Base-by-base conservation (phyloP, 331 rosid genomes). In the Pyrus hybrid region DNA sequence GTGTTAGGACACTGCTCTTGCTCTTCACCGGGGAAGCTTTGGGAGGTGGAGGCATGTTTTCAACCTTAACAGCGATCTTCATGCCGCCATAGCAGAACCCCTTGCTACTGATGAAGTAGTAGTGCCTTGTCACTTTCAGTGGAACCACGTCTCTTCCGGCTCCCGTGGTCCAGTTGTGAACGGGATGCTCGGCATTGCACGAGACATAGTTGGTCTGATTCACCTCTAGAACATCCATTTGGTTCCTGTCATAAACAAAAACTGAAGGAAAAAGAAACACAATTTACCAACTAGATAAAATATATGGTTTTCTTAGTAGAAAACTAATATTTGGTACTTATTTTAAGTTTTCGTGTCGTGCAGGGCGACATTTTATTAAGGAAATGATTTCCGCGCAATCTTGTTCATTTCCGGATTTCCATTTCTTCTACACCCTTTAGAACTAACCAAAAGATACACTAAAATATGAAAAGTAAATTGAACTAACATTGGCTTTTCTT, bases 211-310 rank as follows among this genome's bases (percentile, higher is more conserved):
- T 64, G 13, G 96, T 94, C 77, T 92, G 86, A 88, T 92, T 94
- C 89, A 94, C 97, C 87, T 94, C 97, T 30, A 94, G 86, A 28
- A 94, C 85, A 53, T 78, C 76, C 83, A 75, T 80, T 77, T 92
- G 99, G 89, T 92, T 90, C 97, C 97, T 85, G 32, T 94, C 97
- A 54, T 92, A 94, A 79, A 90, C 97, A 80, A 94, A 94, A 85
- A 80, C 97, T 94, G 73, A 5, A 5, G 35, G 33, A 62, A 56
- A 35, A 70, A 61, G 68, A 61, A 20, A 62, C 13, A 23, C 30
- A 7, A 70, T 63, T 91, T 63, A 89, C 73, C 66, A 9, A 56
- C 17, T 5, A 16, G 57, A 10, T 22, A 61, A 28, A 37, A 37
- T 37, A 37, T 10, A 37, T 0, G 45, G 13, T 37, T 37, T 37